These are phyloP conservation scores for Exophiala calicioides DNA, from an alignment of 2,329 filamentous ascomycete species.

Conservation along the genomic window DNA sequence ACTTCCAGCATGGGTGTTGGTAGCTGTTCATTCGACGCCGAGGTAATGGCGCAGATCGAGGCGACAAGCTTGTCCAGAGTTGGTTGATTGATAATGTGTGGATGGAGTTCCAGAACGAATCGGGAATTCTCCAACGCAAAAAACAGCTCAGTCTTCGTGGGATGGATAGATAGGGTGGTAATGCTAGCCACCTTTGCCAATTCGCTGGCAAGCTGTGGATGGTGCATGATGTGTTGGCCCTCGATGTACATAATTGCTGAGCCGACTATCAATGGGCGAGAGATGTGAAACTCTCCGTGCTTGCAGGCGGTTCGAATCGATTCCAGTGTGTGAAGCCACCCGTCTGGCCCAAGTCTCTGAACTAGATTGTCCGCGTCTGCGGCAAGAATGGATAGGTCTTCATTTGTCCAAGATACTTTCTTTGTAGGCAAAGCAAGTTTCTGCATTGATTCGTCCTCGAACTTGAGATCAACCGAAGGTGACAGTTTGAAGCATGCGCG, in stretches of 20 bases:
- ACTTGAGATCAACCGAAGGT: background rate
- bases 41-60: constrained; percentile 40
- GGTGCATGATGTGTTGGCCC: constrained; percentile 6
- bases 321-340: constrained; percentile 3
- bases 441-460: background rate
- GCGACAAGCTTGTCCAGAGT: constrained; percentile 47
- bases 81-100: constrained; percentile 46
- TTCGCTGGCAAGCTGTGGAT: constrained; percentile 8
- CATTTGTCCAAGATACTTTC: constrained; percentile 1
- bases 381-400: constrained; percentile 6
- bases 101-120: constrained; percentile 43
- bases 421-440: constrained; percentile 6
- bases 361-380: constrained; percentile 11
- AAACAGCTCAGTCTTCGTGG: constrained; percentile 10
- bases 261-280: constrained; percentile 7
- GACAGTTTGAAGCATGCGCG: constrained; percentile 3
- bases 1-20: constrained; percentile 32
- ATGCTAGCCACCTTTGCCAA: constrained; percentile 42
- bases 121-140: constrained; percentile 44
- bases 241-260: constrained; percentile 9
- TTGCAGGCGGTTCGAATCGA: constrained; percentile 2
- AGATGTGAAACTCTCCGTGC: background rate
- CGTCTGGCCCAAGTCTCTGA: constrained; percentile 1
- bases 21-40: constrained; percentile 28
- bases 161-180: background rate